Evolutionary conservation across 495 filamentous ascomycete genomes (phyloP), one percentile per base, ranked within the genome.

Genomic region (Neurospora sp.): DNA sequence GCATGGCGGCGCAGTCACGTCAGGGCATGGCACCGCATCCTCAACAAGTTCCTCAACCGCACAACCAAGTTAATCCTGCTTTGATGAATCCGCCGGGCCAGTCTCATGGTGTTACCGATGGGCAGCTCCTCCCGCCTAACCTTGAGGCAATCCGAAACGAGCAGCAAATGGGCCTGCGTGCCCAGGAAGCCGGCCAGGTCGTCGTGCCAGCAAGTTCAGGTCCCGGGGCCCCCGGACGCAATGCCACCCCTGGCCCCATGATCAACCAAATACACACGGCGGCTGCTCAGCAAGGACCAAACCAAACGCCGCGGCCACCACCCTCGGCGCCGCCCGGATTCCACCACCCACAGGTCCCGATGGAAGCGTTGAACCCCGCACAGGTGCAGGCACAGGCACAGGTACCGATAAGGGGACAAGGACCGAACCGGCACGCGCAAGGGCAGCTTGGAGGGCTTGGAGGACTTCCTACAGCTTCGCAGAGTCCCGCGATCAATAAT

Each of bases 401-500:
- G 75, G 80, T 71, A 10, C 77, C 75, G n/a, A 61, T 70, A 10
- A 70, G 70, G 59, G 41, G 48, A 39, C 84, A 75, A 74, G 79
- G 35, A 80, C 83, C 45, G 53, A 76, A 70, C 75, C 77, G 78
- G 16, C 71, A 80, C 38, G 82, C 87, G 75, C 84, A 84, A 72
- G 83, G 84, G 1, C 86, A 87, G 73, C 84, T 83, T 8, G 84
- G 83, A 7, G 82, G 80, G 35, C 77, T 86, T 69, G 76, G 78
- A 17, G 84, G 80, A 0, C 79, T 79, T 12, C 79, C 84, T 14
- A 78, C 80, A 16, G 79, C 83, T 20, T 85, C 85, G 8, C 86
- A 86, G 71, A 87, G 85, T 71, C 86, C 86, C 8, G 83, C 80
- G 1, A 84, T 87, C 84, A 79, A 79, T 59, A 85, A 84, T 1